phyloP scores from a whole-genome alignment of 148 eudicot genomes.

The Vaccinium macrocarpon region DNA sequence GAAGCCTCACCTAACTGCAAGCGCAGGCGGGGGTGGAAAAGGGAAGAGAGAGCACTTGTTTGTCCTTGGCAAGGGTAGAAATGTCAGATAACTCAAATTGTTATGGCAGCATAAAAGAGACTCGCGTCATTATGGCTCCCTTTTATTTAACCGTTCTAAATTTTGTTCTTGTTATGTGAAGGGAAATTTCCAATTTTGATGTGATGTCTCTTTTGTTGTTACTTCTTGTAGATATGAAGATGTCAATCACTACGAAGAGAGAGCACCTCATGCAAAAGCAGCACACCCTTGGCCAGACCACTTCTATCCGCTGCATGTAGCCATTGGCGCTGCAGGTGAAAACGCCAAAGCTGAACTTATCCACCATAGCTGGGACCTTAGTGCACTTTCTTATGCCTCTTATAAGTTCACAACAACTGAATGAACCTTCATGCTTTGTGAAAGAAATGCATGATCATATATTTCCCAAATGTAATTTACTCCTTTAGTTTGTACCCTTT shows the following conservation, averaged over 20 bases:
- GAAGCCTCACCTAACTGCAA: no score
- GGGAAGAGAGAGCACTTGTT: neutral
- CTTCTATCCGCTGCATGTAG: constrained; percentile 80
- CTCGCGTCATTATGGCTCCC: neutral
- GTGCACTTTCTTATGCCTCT: constrained; percentile 71
- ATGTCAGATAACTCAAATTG: neutral
- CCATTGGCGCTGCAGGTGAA: constrained; percentile 75
- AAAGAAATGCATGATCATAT: neutral
- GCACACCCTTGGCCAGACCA: constrained; percentile 86
- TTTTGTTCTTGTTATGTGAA: neutral
- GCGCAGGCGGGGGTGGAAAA: no score
- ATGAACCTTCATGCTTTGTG: neutral
- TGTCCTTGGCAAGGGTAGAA: neutral
- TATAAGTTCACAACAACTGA: constrained; percentile 47
- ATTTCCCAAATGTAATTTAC: neutral
- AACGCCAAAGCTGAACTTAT: constrained; percentile 63
- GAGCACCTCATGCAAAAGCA: constrained; percentile 68
- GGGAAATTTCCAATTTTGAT: neutral
- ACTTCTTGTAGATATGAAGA: constrained; percentile 46
- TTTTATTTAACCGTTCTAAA: no score
- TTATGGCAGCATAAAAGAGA: neutral
- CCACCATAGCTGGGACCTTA: constrained; percentile 66
- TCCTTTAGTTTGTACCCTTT: neutral
- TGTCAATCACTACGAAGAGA: constrained; percentile 53
- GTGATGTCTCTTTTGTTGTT: constrained; percentile 1